These are phyloP conservation scores for Pseudognaphalium luteoalbum DNA, from an alignment of 129 eudicot species.

Conservation along the genomic window DNA sequence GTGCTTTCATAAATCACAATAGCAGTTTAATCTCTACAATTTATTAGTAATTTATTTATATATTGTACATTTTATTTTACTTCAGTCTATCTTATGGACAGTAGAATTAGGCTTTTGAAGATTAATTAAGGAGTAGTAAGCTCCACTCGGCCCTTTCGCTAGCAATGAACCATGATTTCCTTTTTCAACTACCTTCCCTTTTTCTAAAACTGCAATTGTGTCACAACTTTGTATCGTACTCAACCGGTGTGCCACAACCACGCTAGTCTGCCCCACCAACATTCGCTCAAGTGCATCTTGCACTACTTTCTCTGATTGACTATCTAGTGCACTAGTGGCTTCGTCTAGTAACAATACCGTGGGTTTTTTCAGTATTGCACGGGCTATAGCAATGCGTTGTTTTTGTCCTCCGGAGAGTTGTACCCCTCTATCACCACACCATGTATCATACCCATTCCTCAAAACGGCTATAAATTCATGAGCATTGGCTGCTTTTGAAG, in stretches of 20 bases:
- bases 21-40: too few relatives aligned
- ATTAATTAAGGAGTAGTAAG: conserved; percentile 59
- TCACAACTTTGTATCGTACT: conserved; percentile 77
- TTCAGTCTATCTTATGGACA: not conserved
- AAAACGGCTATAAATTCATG: conserved; percentile 68
- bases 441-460: conserved; percentile 74
- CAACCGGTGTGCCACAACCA: conserved; percentile 85
- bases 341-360: conserved; percentile 59
- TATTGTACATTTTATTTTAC: not conserved
- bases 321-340: conserved; percentile 91
- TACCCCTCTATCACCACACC: conserved; percentile 77
- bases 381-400: conserved; percentile 74
- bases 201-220: conserved; percentile 58
- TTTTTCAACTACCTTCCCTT: conserved; percentile 72
- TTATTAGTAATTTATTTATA: not conserved
- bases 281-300: conserved; percentile 75
- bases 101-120: conserved; percentile 46
- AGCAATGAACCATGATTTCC: conserved; percentile 72
- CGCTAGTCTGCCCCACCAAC: conserved; percentile 76
- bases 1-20: too few relatives aligned
- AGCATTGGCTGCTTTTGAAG: conserved; percentile 83
- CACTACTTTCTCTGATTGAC: conserved; percentile 77
- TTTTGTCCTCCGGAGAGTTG: conserved; percentile 79
- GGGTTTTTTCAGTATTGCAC: conserved; percentile 65
- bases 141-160: conserved; percentile 66